A percentile compares a stretch with the other conserved stretches of the same genome.
Evolutionary conservation across 2,329 filamentous ascomycete genomes (phyloP).

Genomic region (Ramichloridium luteum): DNA sequence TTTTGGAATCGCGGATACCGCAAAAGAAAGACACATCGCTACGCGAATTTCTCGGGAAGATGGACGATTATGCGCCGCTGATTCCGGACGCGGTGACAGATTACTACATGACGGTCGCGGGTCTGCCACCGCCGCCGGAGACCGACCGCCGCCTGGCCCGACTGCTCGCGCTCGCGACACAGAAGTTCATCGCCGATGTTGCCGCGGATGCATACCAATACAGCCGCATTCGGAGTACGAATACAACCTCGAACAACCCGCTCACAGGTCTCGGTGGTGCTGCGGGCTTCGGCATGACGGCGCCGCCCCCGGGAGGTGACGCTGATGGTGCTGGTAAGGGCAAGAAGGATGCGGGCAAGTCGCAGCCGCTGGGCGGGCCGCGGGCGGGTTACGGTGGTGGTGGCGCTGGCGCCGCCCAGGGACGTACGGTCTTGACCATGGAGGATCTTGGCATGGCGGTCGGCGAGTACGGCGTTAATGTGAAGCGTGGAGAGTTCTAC

Average conservation of each 20-base stretch:
- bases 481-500: constrained; percentile 96
- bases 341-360: constrained; percentile 29
- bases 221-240: constrained; percentile 85
- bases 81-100: constrained; percentile 96
- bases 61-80: constrained; percentile 98
- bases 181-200: constrained; percentile 97
- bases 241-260: constrained; percentile 78
- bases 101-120: constrained; percentile 94
- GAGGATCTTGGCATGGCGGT: constrained; percentile 98
- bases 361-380: constrained; percentile 36
- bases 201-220: constrained; percentile 97
- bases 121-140: constrained; percentile 81
- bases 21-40: constrained; percentile 85
- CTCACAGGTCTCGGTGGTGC: constrained; percentile 75
- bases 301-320: constrained; percentile 37
- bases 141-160: constrained; percentile 84
- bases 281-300: constrained; percentile 54
- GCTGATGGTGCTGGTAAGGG: constrained; percentile 43
- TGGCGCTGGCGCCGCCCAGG: constrained; percentile 77
- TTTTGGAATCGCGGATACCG: constrained; percentile 46
- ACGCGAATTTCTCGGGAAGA: constrained; percentile 85
- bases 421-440: constrained; percentile 92
- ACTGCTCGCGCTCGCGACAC: constrained; percentile 89
- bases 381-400: constrained; percentile 57
- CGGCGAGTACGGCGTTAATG: constrained; percentile 92